Conservation (phyloP, 768 basidiomycete species). For the Imleria badia region DNA sequence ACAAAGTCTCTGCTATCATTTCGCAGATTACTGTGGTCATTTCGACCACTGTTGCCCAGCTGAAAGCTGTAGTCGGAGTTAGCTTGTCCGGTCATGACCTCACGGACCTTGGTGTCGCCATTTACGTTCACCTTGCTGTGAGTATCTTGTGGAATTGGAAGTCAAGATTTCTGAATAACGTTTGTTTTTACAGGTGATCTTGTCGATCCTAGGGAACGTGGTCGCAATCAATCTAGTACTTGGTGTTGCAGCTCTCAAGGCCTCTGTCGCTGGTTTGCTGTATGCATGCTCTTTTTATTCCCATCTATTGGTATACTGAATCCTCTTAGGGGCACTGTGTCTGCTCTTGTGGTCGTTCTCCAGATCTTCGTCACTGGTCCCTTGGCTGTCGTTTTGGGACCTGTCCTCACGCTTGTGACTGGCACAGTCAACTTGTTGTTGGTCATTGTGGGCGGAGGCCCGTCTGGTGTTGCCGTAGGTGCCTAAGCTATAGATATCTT, state of each 20-base stretch:
- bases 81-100: neutral
- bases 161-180: neutral
- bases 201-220: neutral
- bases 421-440: too few species aligned
- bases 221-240: neutral
- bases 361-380: too few species aligned
- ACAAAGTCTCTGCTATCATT: neutral
- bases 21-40: slow-evolving; percentile 1
- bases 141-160: neutral
- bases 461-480: too few species aligned
- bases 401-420: too few species aligned
- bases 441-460: too few species aligned
- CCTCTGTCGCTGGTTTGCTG: slow-evolving; percentile 4
- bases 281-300: neutral
- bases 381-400: too few species aligned
- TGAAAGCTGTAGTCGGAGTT: neutral
- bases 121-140: slow-evolving; percentile 3
- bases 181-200: neutral
- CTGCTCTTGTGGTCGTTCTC: too few species aligned
- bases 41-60: neutral
- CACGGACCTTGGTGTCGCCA: neutral
- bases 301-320: neutral
- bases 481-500: too few species aligned
- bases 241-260: neutral
- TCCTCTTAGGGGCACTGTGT: too few species aligned